phyloP scores from a whole-genome alignment of 164 flowering plant genomes.

The Saururus chinensis region DNA sequence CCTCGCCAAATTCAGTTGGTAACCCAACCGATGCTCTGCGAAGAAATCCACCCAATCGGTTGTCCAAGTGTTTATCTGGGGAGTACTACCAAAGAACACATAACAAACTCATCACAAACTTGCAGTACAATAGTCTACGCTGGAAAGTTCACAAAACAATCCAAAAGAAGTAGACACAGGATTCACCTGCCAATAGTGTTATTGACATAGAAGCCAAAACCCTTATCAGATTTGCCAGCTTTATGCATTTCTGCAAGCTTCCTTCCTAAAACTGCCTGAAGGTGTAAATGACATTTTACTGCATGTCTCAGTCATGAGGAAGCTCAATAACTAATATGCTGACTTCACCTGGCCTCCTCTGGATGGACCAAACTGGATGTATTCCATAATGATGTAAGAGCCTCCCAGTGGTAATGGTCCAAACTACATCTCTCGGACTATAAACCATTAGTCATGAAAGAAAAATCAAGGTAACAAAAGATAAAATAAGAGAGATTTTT shows the following conservation, averaged over 20 bases:
- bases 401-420: slow-evolving; percentile 81
- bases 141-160: too few species aligned
- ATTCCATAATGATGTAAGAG: slow-evolving; percentile 94
- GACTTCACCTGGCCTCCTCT: slow-evolving; percentile 71
- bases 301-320: neutral
- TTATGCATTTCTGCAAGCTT: slow-evolving; percentile 96
- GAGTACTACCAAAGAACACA: slow-evolving; percentile 44
- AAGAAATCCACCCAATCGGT: slow-evolving; percentile 84
- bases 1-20: slow-evolving; percentile 67
- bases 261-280: slow-evolving; percentile 70
- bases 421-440: slow-evolving; percentile 36
- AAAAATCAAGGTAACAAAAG: neutral
- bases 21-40: slow-evolving; percentile 82
- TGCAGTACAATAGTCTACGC: too few species aligned
- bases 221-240: slow-evolving; percentile 69
- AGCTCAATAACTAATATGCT: neutral
- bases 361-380: slow-evolving; percentile 74
- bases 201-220: slow-evolving; percentile 82
- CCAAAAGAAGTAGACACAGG: neutral
- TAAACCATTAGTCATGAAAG: neutral
- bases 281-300: slow-evolving; percentile 3
- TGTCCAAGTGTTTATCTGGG: slow-evolving; percentile 89
- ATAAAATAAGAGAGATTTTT: slow-evolving; percentile 1
- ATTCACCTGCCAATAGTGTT: slow-evolving; percentile 95
- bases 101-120: neutral